These are phyloP conservation scores for Silybum marianum DNA, from an alignment of 129 eudicot species.

Conservation along the genomic window DNA sequence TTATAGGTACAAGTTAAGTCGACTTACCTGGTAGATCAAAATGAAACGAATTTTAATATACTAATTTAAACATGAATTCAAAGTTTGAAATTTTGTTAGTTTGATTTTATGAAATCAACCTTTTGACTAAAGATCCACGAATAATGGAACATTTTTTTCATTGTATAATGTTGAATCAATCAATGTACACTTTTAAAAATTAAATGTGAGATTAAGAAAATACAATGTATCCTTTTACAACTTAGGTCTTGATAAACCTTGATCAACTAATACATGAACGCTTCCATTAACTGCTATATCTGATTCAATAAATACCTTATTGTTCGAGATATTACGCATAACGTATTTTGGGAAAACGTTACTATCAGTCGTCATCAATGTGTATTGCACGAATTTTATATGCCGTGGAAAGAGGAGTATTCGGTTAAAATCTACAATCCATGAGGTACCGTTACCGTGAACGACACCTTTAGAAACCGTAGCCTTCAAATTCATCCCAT, in stretches of 20 bases:
- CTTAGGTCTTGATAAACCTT: slow-evolving; percentile 44
- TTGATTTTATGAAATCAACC: slow-evolving; percentile 11
- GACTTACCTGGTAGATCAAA: no score
- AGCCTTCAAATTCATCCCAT: slow-evolving; percentile 69
- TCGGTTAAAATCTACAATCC: slow-evolving; percentile 58
- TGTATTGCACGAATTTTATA: slow-evolving; percentile 60
- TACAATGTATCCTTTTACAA: slow-evolving; percentile 14
- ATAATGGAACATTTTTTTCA: slow-evolving; percentile 22
- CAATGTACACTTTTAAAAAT: slow-evolving; percentile 2
- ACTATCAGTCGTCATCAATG: slow-evolving; percentile 43
- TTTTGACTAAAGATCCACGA: slow-evolving; percentile 29
- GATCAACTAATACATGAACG: slow-evolving; percentile 66
- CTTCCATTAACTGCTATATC: slow-evolving; percentile 48
- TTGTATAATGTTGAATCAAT: slow-evolving; percentile 26
- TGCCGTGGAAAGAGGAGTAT: slow-evolving; percentile 58
- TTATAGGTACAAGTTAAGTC: no score
- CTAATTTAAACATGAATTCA: not conserved
- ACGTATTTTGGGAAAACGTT: slow-evolving; percentile 59
- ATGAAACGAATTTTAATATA: no score
- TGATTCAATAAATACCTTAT: slow-evolving; percentile 62
- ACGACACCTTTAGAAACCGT: slow-evolving; percentile 53
- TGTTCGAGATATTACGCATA: slow-evolving; percentile 58
- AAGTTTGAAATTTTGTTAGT: not conserved
- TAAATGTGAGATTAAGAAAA: not conserved
- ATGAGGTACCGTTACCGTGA: slow-evolving; percentile 55